Conservation (phyloP, 2,329 filamentous ascomycete genomes). For the Cladosporium sp. region DNA sequence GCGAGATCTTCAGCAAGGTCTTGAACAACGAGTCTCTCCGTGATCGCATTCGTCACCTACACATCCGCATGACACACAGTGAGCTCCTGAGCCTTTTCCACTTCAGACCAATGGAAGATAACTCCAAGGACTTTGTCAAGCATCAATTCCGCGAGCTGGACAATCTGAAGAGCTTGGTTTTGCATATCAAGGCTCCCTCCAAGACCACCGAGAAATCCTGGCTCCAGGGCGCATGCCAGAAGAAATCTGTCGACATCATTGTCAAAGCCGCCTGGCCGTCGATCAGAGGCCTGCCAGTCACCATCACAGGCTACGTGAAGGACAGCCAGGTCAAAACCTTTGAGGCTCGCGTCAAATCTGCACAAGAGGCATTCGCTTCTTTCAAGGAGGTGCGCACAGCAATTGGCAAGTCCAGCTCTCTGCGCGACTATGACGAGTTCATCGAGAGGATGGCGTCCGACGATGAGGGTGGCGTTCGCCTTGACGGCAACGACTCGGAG, state of each 20-base stretch:
- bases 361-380: background rate
- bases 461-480: background rate
- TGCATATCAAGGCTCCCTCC: constrained; percentile 15
- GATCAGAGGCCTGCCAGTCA: constrained; percentile 23
- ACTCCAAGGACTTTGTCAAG: background rate
- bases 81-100: constrained; percentile 25
- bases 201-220: background rate
- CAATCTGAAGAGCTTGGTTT: constrained; percentile 16
- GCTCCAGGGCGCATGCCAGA: constrained; percentile 22
- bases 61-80: constrained; percentile 20
- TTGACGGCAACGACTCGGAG: background rate
- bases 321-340: constrained; percentile 21
- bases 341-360: constrained; percentile 5
- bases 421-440: background rate
- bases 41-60: constrained; percentile 19
- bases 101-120: background rate
- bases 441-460: background rate
- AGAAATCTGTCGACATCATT: constrained; percentile 19
- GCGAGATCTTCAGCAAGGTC: constrained; percentile 14
- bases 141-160: constrained; percentile 6
- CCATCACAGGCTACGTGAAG: constrained; percentile 24
- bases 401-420: background rate
- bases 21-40: constrained; percentile 11
- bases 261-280: constrained; percentile 21
- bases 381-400: background rate